A percentile compares a stretch with the other conserved stretches of the same genome.
phyloP scores from a whole-genome alignment of 202 grass and related monocot species.

The Miscanthus sacchariflorus region DNA sequence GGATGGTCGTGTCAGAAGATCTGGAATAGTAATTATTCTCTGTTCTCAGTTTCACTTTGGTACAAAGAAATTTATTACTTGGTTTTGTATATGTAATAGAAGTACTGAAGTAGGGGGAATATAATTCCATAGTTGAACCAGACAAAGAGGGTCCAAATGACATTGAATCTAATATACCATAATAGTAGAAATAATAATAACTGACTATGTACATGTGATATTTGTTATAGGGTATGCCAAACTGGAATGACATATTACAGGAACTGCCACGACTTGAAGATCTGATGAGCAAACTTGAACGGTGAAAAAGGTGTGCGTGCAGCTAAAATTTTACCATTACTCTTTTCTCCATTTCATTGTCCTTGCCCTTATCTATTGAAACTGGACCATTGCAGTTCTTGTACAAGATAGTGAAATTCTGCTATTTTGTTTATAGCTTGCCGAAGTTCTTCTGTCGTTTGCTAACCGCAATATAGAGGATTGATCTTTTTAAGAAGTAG shows the following conservation, averaged over 20 bases:
- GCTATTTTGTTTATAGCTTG: not conserved
- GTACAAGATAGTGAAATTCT: not conserved
- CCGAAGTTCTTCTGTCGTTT: not conserved
- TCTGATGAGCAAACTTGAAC: constrained; percentile 94
- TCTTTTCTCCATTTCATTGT: not conserved
- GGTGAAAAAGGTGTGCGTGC: constrained; percentile 42
- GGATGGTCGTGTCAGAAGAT: constrained; percentile 93
- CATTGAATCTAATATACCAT: constrained; percentile 6
- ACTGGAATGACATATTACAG: constrained; percentile 82
- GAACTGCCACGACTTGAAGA: constrained; percentile 87
- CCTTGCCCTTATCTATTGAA: not conserved
- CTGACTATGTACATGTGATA: constrained; percentile 13
- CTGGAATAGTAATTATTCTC: constrained; percentile 76
- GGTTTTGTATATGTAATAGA: constrained; percentile 10
- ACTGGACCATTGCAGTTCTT: not conserved
- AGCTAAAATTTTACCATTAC: constrained; percentile 6
- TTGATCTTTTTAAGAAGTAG: not conserved
- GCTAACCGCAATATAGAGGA: not conserved
- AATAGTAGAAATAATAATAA: constrained; percentile 15
- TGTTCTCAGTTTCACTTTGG: constrained; percentile 3
- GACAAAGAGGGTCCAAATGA: constrained; percentile 18
- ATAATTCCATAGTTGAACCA: constrained; percentile 5
- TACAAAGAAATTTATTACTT: constrained; percentile 30
- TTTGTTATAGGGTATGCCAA: constrained; percentile 81
- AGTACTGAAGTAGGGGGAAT: not conserved